phyloP scores from a whole-genome alignment of 371 early-diverging fungal genomes.

The Actinomucor elegans region DNA sequence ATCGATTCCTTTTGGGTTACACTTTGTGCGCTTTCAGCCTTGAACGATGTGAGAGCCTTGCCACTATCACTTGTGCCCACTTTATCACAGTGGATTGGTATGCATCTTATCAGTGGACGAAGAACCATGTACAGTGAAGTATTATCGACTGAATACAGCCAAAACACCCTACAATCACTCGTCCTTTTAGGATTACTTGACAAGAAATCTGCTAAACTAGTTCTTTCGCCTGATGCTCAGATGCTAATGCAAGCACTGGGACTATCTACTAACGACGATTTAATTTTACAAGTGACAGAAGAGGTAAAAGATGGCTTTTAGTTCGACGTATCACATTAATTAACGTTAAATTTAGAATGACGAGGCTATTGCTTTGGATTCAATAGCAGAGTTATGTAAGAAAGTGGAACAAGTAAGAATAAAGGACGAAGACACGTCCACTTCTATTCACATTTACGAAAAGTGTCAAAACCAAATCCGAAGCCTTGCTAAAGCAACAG shows the following conservation, averaged over 20 bases:
- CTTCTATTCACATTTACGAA: slow-evolving; percentile 21
- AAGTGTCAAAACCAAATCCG: slow-evolving; percentile 33
- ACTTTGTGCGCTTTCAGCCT: slow-evolving; percentile 25
- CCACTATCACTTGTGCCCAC: slow-evolving; percentile 26
- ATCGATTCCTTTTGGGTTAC: slow-evolving; percentile 35
- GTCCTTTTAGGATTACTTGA: slow-evolving; percentile 20
- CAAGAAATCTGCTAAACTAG: slow-evolving; percentile 16
- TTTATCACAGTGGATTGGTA: slow-evolving; percentile 35
- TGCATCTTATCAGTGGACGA: slow-evolving; percentile 38
- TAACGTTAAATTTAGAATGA: background rate
- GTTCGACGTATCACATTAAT: background rate
- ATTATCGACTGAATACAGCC: slow-evolving; percentile 28
- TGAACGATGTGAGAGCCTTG: slow-evolving; percentile 22
- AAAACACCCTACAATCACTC: slow-evolving; percentile 16
- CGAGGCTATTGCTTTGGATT: no score
- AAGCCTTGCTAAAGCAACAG: slow-evolving; percentile 16
- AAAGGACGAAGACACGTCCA: slow-evolving; percentile 12
- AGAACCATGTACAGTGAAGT: slow-evolving; percentile 40
- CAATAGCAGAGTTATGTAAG: slow-evolving; percentile 21
- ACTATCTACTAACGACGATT: slow-evolving; percentile 26
- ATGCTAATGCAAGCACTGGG: slow-evolving; percentile 32
- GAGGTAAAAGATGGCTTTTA: no score
- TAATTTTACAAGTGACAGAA: slow-evolving; percentile 8
- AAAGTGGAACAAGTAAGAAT: slow-evolving; percentile 27
- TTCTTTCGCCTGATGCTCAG: slow-evolving; percentile 32